Base-by-base conservation (phyloP, 1,284 basidiomycete species). In the Heliocybe sulcata region DNA sequence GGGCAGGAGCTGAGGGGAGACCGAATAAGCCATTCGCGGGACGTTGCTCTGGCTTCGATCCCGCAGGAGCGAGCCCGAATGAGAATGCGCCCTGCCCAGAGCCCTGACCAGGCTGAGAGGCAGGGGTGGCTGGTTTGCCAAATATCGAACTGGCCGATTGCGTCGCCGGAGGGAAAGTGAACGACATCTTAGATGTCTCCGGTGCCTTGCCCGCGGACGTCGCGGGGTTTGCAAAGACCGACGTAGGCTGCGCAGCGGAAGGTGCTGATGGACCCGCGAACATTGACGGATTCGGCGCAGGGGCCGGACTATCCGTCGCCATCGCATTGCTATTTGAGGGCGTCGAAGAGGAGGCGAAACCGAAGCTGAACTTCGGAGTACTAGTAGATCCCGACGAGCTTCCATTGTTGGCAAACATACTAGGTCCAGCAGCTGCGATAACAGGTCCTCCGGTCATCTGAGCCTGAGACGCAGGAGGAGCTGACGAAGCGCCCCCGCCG, bases 351-450 rank as follows among this genome's bases (percentile, higher is more conserved):
- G 29, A 20, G 31, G 33, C 19, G 19, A 48, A 1, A 47, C 56
- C 52, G 23, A 54, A 55, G n/a, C 54, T 57, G 45, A 62, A 63
- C 9, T 50, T 26, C 29, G 29, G 29, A 4, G 29, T 31, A 12
- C 29, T 12, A 31, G 29, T 31, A 31, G 29, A 31, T 4, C 29
- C 29, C 12, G 29, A 12, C 29, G 12, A 6, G 29, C 29, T 31
- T 31, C 29, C 29, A 23, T n/a, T 55, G n/a, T 55, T 48, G 19
- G 54, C 12, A n/a, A 35, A 29, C 8, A 25, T 19, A 20, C n/a
- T 42, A 8, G 35, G 16, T 20, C 9, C 26, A 6, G 35, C 20
- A 19, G 35, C 27, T 3, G 52, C 26, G 23, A 35, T 45, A 20
- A 25, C 19, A 12, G 19, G 23, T 14, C n/a, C 35, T 29, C 45